phyloP scores from a whole-genome alignment of 192 early-diverging fungal species.

The Coemansia sp. region DNA sequence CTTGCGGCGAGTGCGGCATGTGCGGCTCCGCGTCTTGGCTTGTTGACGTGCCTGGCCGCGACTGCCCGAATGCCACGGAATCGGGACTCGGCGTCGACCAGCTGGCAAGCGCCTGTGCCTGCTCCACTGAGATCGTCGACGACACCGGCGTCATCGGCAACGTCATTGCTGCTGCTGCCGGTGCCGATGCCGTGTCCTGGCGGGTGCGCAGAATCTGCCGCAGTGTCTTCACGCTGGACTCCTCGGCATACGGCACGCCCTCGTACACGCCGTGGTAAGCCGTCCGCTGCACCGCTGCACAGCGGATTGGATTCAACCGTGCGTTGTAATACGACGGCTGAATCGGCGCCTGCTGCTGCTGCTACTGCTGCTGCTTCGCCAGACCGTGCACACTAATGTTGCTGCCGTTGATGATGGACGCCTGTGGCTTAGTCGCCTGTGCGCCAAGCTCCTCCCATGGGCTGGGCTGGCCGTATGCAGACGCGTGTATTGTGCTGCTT shows the following conservation, averaged over 20 bases:
- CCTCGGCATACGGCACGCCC: constrained; percentile 33
- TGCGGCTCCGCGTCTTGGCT: not conserved
- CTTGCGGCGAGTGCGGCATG: not conserved
- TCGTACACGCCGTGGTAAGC: constrained; percentile 32
- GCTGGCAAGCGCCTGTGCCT: constrained; percentile 9
- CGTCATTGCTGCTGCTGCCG: not conserved
- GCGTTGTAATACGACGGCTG: constrained; percentile 39
- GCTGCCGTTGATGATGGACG: not conserved
- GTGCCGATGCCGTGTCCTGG: not conserved
- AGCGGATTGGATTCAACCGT: constrained; percentile 28
- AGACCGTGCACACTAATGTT: no score
- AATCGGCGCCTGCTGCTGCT: constrained; percentile 11
- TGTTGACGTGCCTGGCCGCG: constrained; percentile 14
- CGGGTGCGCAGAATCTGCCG: not conserved
- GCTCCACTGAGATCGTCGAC: constrained; percentile 7
- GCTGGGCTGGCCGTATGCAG: constrained; percentile 5
- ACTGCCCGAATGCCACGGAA: not conserved
- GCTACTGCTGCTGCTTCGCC: not conserved
- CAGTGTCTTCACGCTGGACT: not conserved
- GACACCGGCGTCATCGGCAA: constrained; percentile 7
- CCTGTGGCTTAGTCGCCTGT: constrained; percentile 6
- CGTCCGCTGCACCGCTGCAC: constrained; percentile 17
- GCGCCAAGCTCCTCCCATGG: not conserved
- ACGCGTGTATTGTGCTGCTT: not conserved
- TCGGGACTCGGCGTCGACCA: constrained; percentile 8